A percentile compares a stretch with the other conserved stretches of the same genome.
phyloP scores from a whole-genome alignment of 2,329 filamentous ascomycete species.

The Rugonectria rugulosa region DNA sequence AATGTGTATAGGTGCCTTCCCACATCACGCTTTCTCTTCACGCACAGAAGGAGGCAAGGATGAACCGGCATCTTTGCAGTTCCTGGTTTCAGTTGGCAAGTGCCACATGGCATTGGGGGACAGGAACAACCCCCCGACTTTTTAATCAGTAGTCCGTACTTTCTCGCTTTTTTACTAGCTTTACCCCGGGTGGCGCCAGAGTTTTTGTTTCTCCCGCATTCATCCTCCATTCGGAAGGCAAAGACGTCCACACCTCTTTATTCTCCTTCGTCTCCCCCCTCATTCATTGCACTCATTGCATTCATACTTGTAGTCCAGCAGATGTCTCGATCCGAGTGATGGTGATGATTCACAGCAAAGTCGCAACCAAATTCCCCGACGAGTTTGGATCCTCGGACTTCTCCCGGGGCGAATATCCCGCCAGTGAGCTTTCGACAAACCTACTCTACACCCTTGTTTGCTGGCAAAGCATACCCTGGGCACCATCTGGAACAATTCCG shows the following conservation, averaged over 20 bases:
- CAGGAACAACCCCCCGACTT: background rate
- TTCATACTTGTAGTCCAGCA: too few species aligned
- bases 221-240: background rate
- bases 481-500: background rate
- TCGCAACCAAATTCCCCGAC: background rate
- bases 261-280: too few species aligned
- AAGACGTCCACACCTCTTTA: background rate
- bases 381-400: background rate
- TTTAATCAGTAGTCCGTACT: too few species aligned
- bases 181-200: background rate
- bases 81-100: conserved; percentile 7
- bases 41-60: too few species aligned
- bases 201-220: background rate
- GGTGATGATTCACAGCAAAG: background rate
- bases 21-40: background rate
- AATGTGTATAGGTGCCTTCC: background rate
- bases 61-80: conserved; percentile 4
- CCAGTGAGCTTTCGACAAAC: background rate
- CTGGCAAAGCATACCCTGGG: background rate
- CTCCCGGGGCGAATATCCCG: background rate
- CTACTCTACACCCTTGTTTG: background rate
- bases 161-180: too few species aligned
- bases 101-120: conserved; percentile 12
- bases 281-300: too few species aligned
- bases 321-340: too few species aligned